Conservation (phyloP, 2,329 filamentous ascomycete genomes). For the Pseudopithomyces maydicus region DNA sequence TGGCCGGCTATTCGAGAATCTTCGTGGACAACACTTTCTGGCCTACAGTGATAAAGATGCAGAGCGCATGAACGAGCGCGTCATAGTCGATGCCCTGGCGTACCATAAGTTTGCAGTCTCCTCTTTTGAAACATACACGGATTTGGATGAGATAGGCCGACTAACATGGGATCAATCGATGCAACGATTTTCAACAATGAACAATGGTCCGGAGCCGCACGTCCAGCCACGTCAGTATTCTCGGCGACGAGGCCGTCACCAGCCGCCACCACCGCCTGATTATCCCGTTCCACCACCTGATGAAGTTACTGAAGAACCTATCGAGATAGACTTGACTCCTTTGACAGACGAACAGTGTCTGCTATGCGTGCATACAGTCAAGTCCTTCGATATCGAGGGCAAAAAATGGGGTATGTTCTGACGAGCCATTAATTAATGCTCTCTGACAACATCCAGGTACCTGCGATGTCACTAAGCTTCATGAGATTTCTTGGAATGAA, state of each 20-base stretch:
- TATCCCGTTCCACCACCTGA: too few relatives aligned
- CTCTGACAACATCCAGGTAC: too few relatives aligned
- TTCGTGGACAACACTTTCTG: constrained; percentile 54
- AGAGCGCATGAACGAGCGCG: constrained; percentile 12
- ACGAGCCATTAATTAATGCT: too few relatives aligned
- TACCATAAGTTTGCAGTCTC: constrained; percentile 12
- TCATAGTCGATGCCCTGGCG: constrained; percentile 17
- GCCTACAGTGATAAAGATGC: constrained; percentile 38
- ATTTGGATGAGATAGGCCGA: background rate
- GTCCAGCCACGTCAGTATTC: too few relatives aligned
- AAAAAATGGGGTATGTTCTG: constrained; percentile 20
- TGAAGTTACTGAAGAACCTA: too few relatives aligned
- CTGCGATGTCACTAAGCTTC: too few relatives aligned
- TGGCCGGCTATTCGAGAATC: constrained; percentile 50
- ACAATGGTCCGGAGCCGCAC: too few relatives aligned
- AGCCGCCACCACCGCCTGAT: too few relatives aligned
- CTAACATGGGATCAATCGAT: background rate
- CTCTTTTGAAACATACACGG: constrained; percentile 11
- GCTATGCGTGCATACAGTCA: constrained; percentile 13
- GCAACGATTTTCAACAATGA: background rate
- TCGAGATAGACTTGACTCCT: too few relatives aligned
- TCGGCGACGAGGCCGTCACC: too few relatives aligned
- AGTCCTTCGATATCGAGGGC: constrained; percentile 22
- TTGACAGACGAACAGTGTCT: constrained; percentile 13
- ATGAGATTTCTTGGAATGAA: background rate